Conservation (phyloP, 2,329 filamentous ascomycete genomes). For the Acarospora socialis region DNA sequence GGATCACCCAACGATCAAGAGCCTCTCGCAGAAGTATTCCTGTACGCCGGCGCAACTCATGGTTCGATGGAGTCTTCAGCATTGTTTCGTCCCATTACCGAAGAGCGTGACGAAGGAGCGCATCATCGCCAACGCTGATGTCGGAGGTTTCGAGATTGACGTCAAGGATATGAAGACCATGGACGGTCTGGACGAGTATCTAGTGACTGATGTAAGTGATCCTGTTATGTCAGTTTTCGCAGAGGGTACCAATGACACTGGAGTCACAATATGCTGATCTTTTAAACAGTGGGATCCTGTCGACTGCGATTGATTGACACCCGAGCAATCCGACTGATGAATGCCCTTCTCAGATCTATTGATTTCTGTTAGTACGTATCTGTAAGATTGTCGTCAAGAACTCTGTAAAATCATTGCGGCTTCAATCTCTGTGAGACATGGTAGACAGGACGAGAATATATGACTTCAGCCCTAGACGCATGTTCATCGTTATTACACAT, state of each 20-base stretch:
- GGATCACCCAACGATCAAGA: conserved; percentile 47
- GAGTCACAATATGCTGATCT: too few relatives aligned
- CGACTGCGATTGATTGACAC: conserved; percentile 11
- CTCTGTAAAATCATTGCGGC: too few relatives aligned
- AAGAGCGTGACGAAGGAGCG: conserved; percentile 53
- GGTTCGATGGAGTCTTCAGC: conserved; percentile 64
- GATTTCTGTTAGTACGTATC: conserved; percentile 5
- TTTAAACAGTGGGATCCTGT: conserved; percentile 19
- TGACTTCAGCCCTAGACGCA: too few relatives aligned
- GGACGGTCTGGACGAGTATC: conserved; percentile 54
- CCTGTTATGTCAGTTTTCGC: not conserved
- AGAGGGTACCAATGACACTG: not conserved
- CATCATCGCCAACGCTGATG: conserved; percentile 49
- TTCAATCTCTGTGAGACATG: too few relatives aligned
- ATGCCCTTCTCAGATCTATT: conserved; percentile 4
- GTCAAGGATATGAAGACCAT: conserved; percentile 48
- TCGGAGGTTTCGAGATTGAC: conserved; percentile 47
- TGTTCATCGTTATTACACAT: too few relatives aligned
- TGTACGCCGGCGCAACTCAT: conserved; percentile 61
- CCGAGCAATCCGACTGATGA: too few relatives aligned
- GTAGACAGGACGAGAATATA: too few relatives aligned
- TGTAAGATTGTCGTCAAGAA: conserved; percentile 11
- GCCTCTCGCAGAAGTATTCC: conserved; percentile 51
- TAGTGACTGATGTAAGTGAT: conserved; percentile 51
- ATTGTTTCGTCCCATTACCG: conserved; percentile 57